Conservation (phyloP, 345 rosid genomes). For the Trapa bicornis region DNA sequence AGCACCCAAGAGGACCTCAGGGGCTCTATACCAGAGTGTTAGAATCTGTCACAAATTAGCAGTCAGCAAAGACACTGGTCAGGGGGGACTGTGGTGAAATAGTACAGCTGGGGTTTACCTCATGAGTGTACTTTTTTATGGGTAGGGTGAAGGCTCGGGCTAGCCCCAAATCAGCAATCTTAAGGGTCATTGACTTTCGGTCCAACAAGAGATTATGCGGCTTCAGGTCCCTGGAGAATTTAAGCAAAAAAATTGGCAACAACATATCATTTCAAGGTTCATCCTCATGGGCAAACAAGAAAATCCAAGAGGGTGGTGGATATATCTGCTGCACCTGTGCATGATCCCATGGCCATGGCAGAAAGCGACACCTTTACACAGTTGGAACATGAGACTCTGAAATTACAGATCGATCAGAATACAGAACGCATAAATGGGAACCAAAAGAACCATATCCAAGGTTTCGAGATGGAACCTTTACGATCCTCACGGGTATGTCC, state of each 20-base stretch:
- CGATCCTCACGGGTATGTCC: conserved; percentile 30
- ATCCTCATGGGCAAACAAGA: neutral
- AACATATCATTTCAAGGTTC: neutral
- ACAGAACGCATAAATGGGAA: neutral
- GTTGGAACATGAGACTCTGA: conserved; percentile 94
- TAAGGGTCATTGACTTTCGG: conserved; percentile 54
- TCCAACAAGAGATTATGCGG: conserved; percentile 95
- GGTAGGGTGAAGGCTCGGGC: conserved; percentile 89
- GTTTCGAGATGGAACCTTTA: conserved; percentile 29
- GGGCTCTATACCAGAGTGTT: conserved; percentile 95
- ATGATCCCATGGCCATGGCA: conserved; percentile 93
- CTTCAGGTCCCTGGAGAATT: conserved; percentile 64
- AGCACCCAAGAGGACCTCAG: conserved; percentile 88
- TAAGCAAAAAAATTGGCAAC: neutral
- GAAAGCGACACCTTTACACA: conserved; percentile 88
- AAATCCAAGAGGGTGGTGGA: neutral
- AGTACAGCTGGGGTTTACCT: conserved; percentile 29
- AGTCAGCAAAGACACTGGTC: neutral
- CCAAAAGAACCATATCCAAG: neutral
- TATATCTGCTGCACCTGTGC: conserved; percentile 47
- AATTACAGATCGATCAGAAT: neutral
- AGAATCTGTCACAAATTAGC: conserved; percentile 38
- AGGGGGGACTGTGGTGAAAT: neutral
- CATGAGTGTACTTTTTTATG: conserved; percentile 88
- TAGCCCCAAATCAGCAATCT: conserved; percentile 91